Evolutionary conservation across 176 grass and related monocot species (phyloP).

Genomic region (Canna indica): DNA sequence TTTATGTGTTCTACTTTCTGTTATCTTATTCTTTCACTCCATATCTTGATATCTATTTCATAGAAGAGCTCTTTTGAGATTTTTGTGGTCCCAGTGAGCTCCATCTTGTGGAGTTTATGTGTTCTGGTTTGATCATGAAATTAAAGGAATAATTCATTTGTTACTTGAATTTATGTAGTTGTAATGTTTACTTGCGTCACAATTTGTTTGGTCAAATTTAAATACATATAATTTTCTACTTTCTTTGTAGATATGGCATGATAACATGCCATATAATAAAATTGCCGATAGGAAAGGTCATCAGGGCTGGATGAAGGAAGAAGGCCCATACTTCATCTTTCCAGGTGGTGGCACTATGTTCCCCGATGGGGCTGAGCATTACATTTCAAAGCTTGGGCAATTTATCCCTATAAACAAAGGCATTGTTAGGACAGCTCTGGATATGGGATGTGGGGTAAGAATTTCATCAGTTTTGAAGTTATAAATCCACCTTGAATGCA

Average conservation of each 20-base stretch:
- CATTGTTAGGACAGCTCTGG: constrained; percentile 62
- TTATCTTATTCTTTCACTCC: too few species aligned
- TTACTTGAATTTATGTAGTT: not conserved
- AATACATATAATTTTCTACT: constrained; percentile 11
- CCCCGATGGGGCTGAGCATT: constrained; percentile 72
- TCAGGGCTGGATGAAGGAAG: constrained; percentile 89
- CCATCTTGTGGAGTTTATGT: too few species aligned
- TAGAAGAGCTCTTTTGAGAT: too few species aligned
- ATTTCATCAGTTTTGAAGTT: constrained; percentile 9
- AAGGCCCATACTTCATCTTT: constrained; percentile 70
- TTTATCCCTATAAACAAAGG: constrained; percentile 60
- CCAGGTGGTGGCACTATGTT: constrained; percentile 94
- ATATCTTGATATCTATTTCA: too few species aligned
- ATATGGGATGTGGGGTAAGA: constrained; percentile 97
- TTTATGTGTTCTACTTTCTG: too few species aligned
- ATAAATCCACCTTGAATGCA: constrained; percentile 1
- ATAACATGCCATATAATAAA: constrained; percentile 94
- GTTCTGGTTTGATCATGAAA: not conserved
- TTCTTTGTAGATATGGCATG: constrained; percentile 73
- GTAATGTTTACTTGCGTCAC: not conserved
- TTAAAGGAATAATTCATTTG: too few species aligned
- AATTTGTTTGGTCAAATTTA: not conserved
- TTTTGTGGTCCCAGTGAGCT: too few species aligned
- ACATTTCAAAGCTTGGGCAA: constrained; percentile 58
- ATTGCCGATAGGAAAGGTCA: constrained; percentile 95